A percentile compares a stretch with the other conserved stretches of the same genome.
phyloP scores from a whole-genome alignment of 2,329 filamentous ascomycete genomes.

The Verticillium nonalfalfae region DNA sequence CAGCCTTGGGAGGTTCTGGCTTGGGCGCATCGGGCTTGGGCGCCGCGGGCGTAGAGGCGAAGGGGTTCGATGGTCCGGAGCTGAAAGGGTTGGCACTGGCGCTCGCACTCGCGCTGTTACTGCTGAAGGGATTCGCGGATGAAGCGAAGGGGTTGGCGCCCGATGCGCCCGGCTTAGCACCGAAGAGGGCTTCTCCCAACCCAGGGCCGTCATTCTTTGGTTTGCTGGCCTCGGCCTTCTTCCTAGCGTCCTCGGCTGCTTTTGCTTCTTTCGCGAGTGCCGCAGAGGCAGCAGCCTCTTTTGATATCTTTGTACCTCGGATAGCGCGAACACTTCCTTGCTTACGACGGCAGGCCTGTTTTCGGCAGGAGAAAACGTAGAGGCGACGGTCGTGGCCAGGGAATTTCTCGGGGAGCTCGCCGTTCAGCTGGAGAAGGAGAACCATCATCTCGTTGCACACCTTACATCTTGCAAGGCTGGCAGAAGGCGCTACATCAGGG shows the following conservation, averaged over 20 bases:
- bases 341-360: constrained; percentile 73
- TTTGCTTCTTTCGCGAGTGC: constrained; percentile 20
- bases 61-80: constrained; percentile 19
- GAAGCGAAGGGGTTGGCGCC: constrained; percentile 50
- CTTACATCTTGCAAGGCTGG: constrained; percentile 75
- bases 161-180: constrained; percentile 41
- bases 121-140: constrained; percentile 55
- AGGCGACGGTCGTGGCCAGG: constrained; percentile 81
- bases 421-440: constrained; percentile 85
- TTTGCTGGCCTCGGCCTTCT: constrained; percentile 20
- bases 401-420: constrained; percentile 79
- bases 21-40: constrained; percentile 25
- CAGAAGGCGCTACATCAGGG: constrained; percentile 62
- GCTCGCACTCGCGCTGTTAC: constrained; percentile 27
- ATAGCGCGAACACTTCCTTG: constrained; percentile 74
- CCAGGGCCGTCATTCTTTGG: constrained; percentile 28
- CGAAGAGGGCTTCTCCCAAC: constrained; percentile 65
- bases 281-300: constrained; percentile 24
- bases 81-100: constrained; percentile 39
- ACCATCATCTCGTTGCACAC: constrained; percentile 79
- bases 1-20: constrained; percentile 12
- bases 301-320: constrained; percentile 57
- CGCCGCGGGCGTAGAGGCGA: constrained; percentile 17
- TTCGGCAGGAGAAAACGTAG: constrained; percentile 78
- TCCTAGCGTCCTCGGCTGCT: constrained; percentile 22